Evolutionary conservation across 164 flowering plant genomes (phyloP), one percentile per base, ranked within the genome.

Genomic region (Houttuynia cordata): DNA sequence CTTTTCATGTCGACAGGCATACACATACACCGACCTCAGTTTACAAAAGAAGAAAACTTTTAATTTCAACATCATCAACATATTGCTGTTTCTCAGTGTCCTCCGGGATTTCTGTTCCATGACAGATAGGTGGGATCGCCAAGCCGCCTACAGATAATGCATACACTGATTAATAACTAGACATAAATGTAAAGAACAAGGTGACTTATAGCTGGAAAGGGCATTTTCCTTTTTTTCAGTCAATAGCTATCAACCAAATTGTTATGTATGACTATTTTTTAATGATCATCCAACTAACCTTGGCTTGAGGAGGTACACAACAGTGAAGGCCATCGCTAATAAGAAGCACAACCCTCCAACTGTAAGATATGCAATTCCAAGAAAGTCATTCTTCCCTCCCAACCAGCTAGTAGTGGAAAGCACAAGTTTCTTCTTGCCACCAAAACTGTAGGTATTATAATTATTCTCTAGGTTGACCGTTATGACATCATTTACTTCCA

Each of bases 331-430:
- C 79, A 85, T 52, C 7, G 99, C 92, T 76, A 93, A 61, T 65
- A 85, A 79, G 71, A 90, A 85, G 82, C 99, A 86, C 47, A 93
- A 53, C 10, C 91, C 86, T 7, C 99, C 97, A 49, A 94, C 90
- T 17, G 96, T 80, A 57, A 94, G 84, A 71, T 91, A 88, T 41
- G 97, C 97, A 52, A 88, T 80, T 60, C 99, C 99, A 57, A 94
- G 86, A 68, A 94, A 94, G 66, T 94, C 88, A 64, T 94, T 94
- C 78, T 85, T 94, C 55, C 99, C 99, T 56, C 99, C 99, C 57
- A 94, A 79, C 97, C 97, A 94, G 71, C 90, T 87, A 9, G 99
- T 79, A 21, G 97, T 94, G 14, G 99, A 94, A 50, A 94, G 88
- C 62, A 91, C 99, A 56, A 94, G 87, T 74, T 82, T 88, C 82